Conservation (phyloP, 495 filamentous ascomycete genomes). For the Penicillium malachiteum region DNA sequence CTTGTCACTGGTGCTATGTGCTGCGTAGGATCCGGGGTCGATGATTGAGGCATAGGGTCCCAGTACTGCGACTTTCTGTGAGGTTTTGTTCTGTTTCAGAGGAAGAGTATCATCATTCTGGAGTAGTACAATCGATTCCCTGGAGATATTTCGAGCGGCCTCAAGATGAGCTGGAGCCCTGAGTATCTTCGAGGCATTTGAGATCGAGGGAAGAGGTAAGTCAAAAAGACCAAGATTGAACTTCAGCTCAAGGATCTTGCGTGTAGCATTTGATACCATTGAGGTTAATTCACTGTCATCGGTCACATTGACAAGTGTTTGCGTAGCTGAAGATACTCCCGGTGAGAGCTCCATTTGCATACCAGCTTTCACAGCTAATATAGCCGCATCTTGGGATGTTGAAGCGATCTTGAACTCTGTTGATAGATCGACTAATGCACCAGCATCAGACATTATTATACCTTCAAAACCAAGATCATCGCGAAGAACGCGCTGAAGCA, state of each 20-base stretch:
- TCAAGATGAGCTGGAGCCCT: constrained; percentile 1
- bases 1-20: not conserved
- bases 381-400: constrained; percentile 1
- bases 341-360: constrained; percentile 2
- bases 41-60: constrained; percentile 3
- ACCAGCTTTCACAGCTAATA: constrained; percentile 1
- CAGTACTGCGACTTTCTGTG: not conserved
- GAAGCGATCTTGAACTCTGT: not conserved
- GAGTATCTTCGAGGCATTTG: not conserved
- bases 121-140: constrained; percentile 2
- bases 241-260: constrained; percentile 1
- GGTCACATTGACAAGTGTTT: constrained; percentile 3
- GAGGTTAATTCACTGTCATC: not conserved
- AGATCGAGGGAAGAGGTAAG: not conserved
- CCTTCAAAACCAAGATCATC: not conserved
- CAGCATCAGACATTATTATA: constrained; percentile 2
- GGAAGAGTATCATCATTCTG: not conserved
- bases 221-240: constrained; percentile 3
- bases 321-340: not conserved
- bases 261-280: not conserved
- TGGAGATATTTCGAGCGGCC: constrained; percentile 1
- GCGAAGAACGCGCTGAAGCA: not conserved
- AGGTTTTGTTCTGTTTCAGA: not conserved
- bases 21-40: not conserved
- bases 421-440: not conserved